Conservation (phyloP, 2,329 filamentous ascomycete species). For the Fusarium duplospermum region DNA sequence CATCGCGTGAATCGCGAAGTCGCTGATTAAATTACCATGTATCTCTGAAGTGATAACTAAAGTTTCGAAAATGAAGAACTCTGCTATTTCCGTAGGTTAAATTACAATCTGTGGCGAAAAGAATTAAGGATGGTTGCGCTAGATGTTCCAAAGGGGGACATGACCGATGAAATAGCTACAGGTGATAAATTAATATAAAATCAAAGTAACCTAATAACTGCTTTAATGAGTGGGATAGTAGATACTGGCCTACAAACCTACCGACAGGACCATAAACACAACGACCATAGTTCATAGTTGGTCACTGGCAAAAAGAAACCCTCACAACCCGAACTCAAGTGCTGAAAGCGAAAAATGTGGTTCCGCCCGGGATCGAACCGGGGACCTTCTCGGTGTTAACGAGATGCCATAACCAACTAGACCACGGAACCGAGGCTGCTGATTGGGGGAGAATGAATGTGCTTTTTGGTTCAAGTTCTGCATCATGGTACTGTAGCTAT, state of each 20-base stretch:
- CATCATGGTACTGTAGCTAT: too few species aligned
- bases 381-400: not conserved
- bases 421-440: not conserved
- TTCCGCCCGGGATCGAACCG: not conserved
- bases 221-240: not conserved
- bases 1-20: not conserved
- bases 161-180: too few species aligned
- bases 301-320: not conserved
- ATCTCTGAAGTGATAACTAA: not conserved
- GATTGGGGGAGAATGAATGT: not conserved
- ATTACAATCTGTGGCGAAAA: too few species aligned
- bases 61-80: too few species aligned
- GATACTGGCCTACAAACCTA: not conserved
- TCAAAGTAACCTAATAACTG: too few species aligned
- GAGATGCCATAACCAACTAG: slow-evolving; percentile 1
- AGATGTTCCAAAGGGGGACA: too few species aligned
- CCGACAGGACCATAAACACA: not conserved
- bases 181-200: too few species aligned
- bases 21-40: not conserved
- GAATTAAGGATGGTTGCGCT: too few species aligned
- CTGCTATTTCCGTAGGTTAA: too few species aligned
- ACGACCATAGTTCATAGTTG: not conserved
- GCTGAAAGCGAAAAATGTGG: not conserved
- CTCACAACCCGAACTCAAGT: not conserved
- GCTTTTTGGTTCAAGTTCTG: not conserved